Evolutionary conservation across 805 yeast species (phyloP), one percentile per base, ranked within the genome.

Genomic region (Pichia occidentalis): DNA sequence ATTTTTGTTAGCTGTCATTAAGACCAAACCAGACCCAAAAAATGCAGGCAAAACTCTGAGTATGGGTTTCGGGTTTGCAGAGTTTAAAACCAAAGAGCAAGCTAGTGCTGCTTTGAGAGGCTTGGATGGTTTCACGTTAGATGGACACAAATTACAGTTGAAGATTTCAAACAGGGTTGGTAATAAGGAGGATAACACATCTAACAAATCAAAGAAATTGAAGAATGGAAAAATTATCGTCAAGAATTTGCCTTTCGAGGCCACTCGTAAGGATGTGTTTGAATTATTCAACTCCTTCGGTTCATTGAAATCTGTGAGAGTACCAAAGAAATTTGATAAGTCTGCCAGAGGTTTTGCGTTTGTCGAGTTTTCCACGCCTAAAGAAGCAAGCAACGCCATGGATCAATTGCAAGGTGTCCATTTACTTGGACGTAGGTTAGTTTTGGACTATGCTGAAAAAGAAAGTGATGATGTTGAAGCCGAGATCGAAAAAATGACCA

Each of bases 51-150:
- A 73, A 40, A 63, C 68, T n/a, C 70, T 78, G 43, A 86, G 96
- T 51, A 92, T 92, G 98, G 98, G 98, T 16, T 92, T 87, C 54
- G 98, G 98, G 1, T 92, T 92, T 63, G 96, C 76, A 11, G 98
- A 92, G 61, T 92, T 86, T 61, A 75, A 67, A 49, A 75, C 88
- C 2, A 75, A 74, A 48, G 85, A 77, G 27, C 77, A 82, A 52
- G 98, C 98, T 0, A 68, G 74, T 28, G 68, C 72, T 10, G 97
- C 95, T 6, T 75, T 86, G 33, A 59, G 68, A 24, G 70, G 80
- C 0, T 63, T 86, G 65, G 85, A 88, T 58, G 94, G 85, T 3
- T 70, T 76, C 37, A 75, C 76, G 2, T 68, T 92, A 39, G 95
- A 85, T 56, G 97, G 95, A 2, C 98, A 92, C 60, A 83, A 77